phyloP scores from a whole-genome alignment of 2,329 filamentous ascomycete genomes.

The Alternaria angustiovoidea region DNA sequence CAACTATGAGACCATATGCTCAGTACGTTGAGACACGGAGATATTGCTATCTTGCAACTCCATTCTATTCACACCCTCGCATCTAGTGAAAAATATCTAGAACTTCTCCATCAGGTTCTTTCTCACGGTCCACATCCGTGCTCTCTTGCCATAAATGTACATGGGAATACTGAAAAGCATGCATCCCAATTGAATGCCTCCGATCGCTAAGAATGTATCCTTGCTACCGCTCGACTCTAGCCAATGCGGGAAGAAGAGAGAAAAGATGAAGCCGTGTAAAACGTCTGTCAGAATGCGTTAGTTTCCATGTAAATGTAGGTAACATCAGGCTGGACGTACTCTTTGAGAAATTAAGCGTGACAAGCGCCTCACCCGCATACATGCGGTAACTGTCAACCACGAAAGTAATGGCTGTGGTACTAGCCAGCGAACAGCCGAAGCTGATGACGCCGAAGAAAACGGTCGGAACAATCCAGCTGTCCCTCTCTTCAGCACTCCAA shows the following conservation, averaged over 20 bases:
- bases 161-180: conserved; percentile 83
- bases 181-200: conserved; percentile 81
- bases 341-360: conserved; percentile 94
- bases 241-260: conserved; percentile 76
- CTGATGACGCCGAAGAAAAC: conserved; percentile 91
- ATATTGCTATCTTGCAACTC: neutral
- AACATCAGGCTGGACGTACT: conserved; percentile 57
- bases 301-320: neutral
- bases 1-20: neutral
- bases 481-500: conserved; percentile 80
- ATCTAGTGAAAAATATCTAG: conserved; percentile 34
- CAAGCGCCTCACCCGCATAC: conserved; percentile 91
- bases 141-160: conserved; percentile 92
- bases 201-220: conserved; percentile 81
- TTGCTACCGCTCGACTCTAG: conserved; percentile 77
- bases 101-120: conserved; percentile 87
- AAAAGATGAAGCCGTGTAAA: conserved; percentile 87
- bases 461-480: conserved; percentile 91
- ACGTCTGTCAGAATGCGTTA: conserved; percentile 62
- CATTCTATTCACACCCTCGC: neutral
- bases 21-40: neutral
- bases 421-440: conserved; percentile 89
- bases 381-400: conserved; percentile 92
- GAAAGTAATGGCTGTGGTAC: conserved; percentile 92
- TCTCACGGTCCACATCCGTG: conserved; percentile 91